Conservation (phyloP, 805 yeast genomes). For the Kuraishia piskuri region DNA sequence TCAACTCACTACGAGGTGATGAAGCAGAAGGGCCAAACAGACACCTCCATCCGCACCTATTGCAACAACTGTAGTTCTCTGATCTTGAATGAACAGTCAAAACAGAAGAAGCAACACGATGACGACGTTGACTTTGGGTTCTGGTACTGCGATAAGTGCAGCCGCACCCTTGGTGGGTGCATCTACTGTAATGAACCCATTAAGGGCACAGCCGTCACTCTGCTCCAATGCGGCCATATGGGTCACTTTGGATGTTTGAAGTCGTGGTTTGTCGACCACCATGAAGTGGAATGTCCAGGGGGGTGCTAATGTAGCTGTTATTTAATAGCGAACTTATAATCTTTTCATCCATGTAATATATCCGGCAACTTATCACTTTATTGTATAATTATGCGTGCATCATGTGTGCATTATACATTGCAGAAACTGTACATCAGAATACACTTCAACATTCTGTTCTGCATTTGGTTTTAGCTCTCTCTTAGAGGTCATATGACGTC, state of each 20-base stretch:
- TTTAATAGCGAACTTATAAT: not conserved
- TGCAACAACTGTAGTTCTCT: slow-evolving; percentile 55
- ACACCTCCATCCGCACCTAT: slow-evolving; percentile 40
- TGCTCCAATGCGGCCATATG: slow-evolving; percentile 74
- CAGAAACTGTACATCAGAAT: too few species aligned
- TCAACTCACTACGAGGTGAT: slow-evolving; percentile 21
- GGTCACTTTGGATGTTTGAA: slow-evolving; percentile 78
- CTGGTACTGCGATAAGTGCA: slow-evolving; percentile 82
- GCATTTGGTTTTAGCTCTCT: too few species aligned
- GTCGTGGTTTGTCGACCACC: slow-evolving; percentile 65
- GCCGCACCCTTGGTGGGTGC: slow-evolving; percentile 55
- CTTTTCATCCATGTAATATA: too few species aligned
- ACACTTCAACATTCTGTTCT: too few species aligned
- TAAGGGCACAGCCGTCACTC: slow-evolving; percentile 55
- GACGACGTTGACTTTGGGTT: slow-evolving; percentile 45
- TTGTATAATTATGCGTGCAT: too few species aligned
- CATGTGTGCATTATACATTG: too few species aligned
- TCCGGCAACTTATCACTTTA: too few species aligned
- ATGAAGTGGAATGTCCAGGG: slow-evolving; percentile 69
- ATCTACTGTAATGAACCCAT: slow-evolving; percentile 71
- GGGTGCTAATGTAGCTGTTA: slow-evolving; percentile 35
- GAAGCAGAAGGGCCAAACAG: slow-evolving; percentile 25
- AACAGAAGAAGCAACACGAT: slow-evolving; percentile 24
- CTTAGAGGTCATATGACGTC: too few species aligned
- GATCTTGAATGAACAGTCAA: slow-evolving; percentile 50